Conservation (phyloP, 2,329 filamentous ascomycete species). For the Pezicula rhizophila region DNA sequence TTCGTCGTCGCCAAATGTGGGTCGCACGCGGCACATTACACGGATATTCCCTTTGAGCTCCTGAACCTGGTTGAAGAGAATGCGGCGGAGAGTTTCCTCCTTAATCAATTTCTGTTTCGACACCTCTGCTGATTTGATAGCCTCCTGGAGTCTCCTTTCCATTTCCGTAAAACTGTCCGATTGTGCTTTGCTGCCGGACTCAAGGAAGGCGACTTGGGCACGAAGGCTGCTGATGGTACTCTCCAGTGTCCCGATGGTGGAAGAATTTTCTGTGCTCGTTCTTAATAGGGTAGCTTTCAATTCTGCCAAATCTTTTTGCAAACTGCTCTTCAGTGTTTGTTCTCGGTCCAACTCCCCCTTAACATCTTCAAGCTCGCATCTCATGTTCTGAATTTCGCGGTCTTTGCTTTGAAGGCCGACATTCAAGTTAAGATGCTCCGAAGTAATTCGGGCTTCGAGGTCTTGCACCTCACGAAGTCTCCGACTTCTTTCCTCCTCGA, state of each 20-base stretch:
- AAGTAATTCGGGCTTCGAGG: slow-evolving; percentile 45
- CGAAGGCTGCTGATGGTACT: slow-evolving; percentile 68
- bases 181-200: slow-evolving; percentile 84
- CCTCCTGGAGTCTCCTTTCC: slow-evolving; percentile 74
- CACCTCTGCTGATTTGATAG: slow-evolving; percentile 60
- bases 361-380: slow-evolving; percentile 39
- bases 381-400: slow-evolving; percentile 44
- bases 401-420: slow-evolving; percentile 37
- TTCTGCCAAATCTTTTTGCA: slow-evolving; percentile 43
- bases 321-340: slow-evolving; percentile 37
- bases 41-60: slow-evolving; percentile 97
- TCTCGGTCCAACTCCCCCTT: slow-evolving; percentile 54
- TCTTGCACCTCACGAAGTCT: slow-evolving; percentile 59
- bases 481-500: slow-evolving; percentile 57
- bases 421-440: slow-evolving; percentile 35
- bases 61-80: slow-evolving; percentile 95
- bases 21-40: slow-evolving; percentile 93
- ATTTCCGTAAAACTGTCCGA: slow-evolving; percentile 79
- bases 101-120: slow-evolving; percentile 78
- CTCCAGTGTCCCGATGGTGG: slow-evolving; percentile 62
- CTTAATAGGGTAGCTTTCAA: slow-evolving; percentile 29
- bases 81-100: slow-evolving; percentile 84
- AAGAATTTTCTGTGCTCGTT: slow-evolving; percentile 51
- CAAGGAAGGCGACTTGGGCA: slow-evolving; percentile 81
- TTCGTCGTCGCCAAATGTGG: slow-evolving; percentile 52